Percentiles rank a stretch among this genome's conserved stretches.
phyloP scores from a whole-genome alignment of 2,329 filamentous ascomycete genomes.

The Gyromitra esculenta region DNA sequence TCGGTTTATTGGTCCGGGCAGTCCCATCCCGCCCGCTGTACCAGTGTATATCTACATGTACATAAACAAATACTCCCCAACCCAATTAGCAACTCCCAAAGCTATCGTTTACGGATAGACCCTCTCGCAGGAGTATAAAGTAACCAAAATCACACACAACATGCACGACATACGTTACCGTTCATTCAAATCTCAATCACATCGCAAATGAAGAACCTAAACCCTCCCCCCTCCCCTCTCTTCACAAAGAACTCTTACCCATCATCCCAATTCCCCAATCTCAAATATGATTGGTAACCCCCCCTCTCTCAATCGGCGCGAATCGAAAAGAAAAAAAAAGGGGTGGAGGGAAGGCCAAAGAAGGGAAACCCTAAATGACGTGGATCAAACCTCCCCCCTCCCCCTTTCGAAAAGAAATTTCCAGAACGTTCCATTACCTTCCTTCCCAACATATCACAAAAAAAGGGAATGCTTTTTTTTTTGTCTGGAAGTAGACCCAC shows the following conservation, averaged over 20 bases:
- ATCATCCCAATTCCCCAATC: not conserved
- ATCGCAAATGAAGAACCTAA: not conserved
- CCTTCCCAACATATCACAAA: slow-evolving; percentile 27
- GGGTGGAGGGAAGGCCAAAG: not conserved
- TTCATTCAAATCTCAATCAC: not conserved
- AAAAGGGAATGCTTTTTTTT: not conserved
- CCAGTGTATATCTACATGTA: no score
- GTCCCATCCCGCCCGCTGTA: not conserved
- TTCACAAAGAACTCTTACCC: not conserved
- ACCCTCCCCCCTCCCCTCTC: not conserved
- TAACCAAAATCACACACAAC: not conserved
- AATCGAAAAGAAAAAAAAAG: not conserved
- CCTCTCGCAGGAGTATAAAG: not conserved
- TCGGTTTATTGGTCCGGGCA: not conserved
- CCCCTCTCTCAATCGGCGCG: not conserved
- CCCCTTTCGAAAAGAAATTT: slow-evolving; percentile 17
- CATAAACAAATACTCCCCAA: not conserved
- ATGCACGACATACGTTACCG: not conserved
- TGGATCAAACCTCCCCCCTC: slow-evolving; percentile 9
- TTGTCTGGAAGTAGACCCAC: not conserved
- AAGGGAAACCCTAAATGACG: slow-evolving; percentile 15
- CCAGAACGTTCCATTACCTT: not conserved
- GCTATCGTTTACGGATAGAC: not conserved
- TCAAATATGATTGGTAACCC: not conserved
- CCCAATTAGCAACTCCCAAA: not conserved